A percentile compares a stretch with the other conserved stretches of the same genome.
phyloP scores from a whole-genome alignment of 148 eudicot genomes.

The Fallopia convolvulus region DNA sequence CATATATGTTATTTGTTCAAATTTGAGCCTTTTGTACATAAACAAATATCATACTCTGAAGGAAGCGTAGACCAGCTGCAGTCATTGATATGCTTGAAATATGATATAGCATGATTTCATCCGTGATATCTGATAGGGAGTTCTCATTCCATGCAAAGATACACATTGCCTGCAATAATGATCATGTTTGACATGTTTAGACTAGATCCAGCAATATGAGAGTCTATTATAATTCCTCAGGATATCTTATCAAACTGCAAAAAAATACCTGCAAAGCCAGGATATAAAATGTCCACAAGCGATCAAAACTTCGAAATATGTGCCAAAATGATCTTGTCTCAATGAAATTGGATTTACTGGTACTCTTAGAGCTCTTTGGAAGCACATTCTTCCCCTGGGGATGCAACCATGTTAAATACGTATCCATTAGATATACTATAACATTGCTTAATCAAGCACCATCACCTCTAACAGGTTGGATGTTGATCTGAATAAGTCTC shows the following conservation, averaged over 20 bases:
- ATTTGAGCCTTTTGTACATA: background rate
- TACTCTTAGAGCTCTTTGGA: slow-evolving; percentile 33
- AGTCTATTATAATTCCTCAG: background rate
- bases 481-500: slow-evolving; percentile 75
- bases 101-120: slow-evolving; percentile 46
- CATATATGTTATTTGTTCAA: background rate
- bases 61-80: slow-evolving; percentile 82
- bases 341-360: slow-evolving; percentile 71
- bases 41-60: slow-evolving; percentile 52
- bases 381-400: slow-evolving; percentile 51
- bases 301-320: slow-evolving; percentile 87
- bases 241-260: background rate
- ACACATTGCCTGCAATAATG: slow-evolving; percentile 60
- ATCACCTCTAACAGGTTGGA: slow-evolving; percentile 50
- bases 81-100: slow-evolving; percentile 85
- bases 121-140: slow-evolving; percentile 39
- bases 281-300: slow-evolving; percentile 87
- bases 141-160: slow-evolving; percentile 73
- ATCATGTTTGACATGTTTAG: background rate
- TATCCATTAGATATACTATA: background rate
- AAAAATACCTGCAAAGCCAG: slow-evolving; percentile 68
- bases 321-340: slow-evolving; percentile 95
- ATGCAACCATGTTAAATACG: slow-evolving; percentile 15
- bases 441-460: background rate
- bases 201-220: background rate